These are phyloP conservation scores for Rhodosporidiobolus odoratus DNA, from an alignment of 768 basidiomycete species.

Conservation along the genomic window DNA sequence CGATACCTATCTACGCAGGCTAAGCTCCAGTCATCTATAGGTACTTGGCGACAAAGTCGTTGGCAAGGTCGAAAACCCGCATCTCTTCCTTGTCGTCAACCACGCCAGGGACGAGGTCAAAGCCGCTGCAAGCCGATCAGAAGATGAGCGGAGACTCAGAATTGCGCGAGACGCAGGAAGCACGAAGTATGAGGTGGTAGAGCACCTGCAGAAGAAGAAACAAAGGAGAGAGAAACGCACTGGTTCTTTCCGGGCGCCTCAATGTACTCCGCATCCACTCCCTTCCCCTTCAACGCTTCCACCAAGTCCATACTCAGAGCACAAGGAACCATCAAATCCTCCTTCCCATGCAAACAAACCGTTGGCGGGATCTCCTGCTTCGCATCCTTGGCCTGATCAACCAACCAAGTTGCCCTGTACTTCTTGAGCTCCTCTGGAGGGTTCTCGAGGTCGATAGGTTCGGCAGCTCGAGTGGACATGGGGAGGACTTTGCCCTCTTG, in stretches of 20 bases:
- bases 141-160: too few species aligned
- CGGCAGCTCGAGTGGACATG: not conserved
- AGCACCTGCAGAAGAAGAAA: not conserved
- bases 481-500: conserved; percentile 29
- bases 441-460: conserved; percentile 1
- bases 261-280: conserved; percentile 14
- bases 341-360: conserved; percentile 27
- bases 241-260: conserved; percentile 24
- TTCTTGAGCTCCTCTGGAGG: not conserved
- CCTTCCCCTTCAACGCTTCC: not conserved
- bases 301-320: conserved; percentile 13
- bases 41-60: conserved; percentile 32
- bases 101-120: conserved; percentile 26
- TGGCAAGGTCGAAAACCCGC: conserved; percentile 14
- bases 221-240: not conserved
- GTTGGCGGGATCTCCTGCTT: conserved; percentile 16
- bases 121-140: conserved; percentile 11
- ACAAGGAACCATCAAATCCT: conserved; percentile 27
- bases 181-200: not conserved
- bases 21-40: not conserved
- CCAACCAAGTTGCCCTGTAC: conserved; percentile 3
- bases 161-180: not conserved
- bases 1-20: too few species aligned
- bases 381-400: not conserved
- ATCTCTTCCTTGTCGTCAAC: not conserved